Base-by-base conservation (phyloP, 805 yeast genomes). In the Komagataella ulmi region DNA sequence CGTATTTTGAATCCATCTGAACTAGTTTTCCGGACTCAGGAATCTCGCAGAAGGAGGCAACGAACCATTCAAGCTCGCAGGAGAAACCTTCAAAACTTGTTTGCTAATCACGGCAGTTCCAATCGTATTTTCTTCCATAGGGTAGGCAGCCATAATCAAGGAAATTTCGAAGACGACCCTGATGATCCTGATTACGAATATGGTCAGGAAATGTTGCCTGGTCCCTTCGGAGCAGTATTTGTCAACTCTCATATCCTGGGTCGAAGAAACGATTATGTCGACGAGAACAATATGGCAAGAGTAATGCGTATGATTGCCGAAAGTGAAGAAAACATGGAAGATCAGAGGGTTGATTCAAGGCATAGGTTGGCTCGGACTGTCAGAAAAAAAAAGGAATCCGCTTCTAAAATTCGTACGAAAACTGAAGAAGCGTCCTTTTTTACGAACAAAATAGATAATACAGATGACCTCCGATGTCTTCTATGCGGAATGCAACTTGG, bases 401-500 rank as follows among this genome's bases (percentile, higher is more conserved):
- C 51, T 23, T 54, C 60, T 2, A 44, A 40, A 7, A 56, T 64
- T 8, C 52, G 58, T 1, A 51, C 44, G 5, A 54, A 54, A 3
- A 52, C 55, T 36, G 49, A 50, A 18, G 7, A 49, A 1, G 45
- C 51, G 19, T 30, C 40, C 8, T 30, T 30, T 43, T 63, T 56
- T 49, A 54, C 59, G 1, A 60, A 61, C 45, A 63, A 62, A 2
- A 61, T 72, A 24, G 62, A 68, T 0, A 61, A 64, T 14, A 63
- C 56, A n/a, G 67, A 68, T 40, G 64, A 70, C 8, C 71, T 75
- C 3, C 68, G 73, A 1, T 83, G 97, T 66, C 76, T 76, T 36
- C 65, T 84, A 24, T 88, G 97, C 67, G 90, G 88, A 0, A 75
- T 78, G 0, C 74, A 70, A 3, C 66, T 88, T n/a, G 93, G 93